Conservation (phyloP, 768 basidiomycete species). For the Dendrothele bispora region DNA sequence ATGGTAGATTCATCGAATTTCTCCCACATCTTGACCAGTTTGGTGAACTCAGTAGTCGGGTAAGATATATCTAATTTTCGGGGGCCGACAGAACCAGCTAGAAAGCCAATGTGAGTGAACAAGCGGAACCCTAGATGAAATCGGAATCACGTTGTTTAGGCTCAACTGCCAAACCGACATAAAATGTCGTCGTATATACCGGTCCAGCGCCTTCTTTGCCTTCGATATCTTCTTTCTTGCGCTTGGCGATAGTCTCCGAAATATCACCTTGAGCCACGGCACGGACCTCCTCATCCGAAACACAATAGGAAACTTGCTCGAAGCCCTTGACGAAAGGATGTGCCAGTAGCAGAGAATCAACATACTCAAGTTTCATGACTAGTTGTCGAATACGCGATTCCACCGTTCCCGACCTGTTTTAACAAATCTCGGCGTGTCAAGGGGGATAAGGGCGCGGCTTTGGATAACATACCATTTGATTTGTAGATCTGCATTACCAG, state of each 20-base stretch:
- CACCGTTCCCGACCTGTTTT: slow-evolving; percentile 83
- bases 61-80: slow-evolving; percentile 94
- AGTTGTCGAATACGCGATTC: slow-evolving; percentile 95
- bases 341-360: slow-evolving; percentile 86
- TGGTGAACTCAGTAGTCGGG: slow-evolving; percentile 93
- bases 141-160: slow-evolving; percentile 80
- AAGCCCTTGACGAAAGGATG: slow-evolving; percentile 97
- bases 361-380: slow-evolving; percentile 97
- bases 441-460: not conserved
- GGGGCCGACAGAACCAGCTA: slow-evolving; percentile 77
- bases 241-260: slow-evolving; percentile 65
- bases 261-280: slow-evolving; percentile 88
- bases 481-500: slow-evolving; percentile 79
- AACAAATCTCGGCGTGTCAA: slow-evolving; percentile 24
- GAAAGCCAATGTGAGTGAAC: slow-evolving; percentile 1
- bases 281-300: slow-evolving; percentile 84
- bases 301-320: slow-evolving; percentile 82
- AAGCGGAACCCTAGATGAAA: slow-evolving; percentile 7
- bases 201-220: slow-evolving; percentile 72
- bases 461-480: slow-evolving; percentile 77
- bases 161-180: slow-evolving; percentile 91
- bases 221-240: slow-evolving; percentile 78
- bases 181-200: slow-evolving; percentile 97
- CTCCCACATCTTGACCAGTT: slow-evolving; percentile 94
- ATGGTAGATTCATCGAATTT: slow-evolving; percentile 88